Evolutionary conservation across 192 early-diverging fungal species (phyloP).

Genomic region (Obelidium mucronatum): DNA sequence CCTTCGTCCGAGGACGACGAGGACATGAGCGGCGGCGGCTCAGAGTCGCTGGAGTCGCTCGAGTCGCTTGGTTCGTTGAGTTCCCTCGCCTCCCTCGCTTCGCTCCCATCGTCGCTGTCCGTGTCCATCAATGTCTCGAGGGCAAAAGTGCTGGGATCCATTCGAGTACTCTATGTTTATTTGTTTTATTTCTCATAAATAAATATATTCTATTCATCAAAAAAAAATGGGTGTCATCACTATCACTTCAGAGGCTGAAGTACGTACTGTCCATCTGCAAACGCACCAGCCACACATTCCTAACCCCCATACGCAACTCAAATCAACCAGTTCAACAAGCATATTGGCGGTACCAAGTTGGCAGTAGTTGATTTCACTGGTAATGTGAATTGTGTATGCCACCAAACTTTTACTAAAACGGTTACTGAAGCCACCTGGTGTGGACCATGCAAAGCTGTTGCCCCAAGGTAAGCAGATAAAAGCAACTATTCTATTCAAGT

Average conservation of each 20-base stretch:
- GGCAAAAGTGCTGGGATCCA: no score
- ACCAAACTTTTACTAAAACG: not conserved
- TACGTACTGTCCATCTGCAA: not conserved
- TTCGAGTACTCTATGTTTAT: no score
- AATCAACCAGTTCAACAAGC: slow-evolving; percentile 11
- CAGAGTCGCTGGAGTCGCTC: no score
- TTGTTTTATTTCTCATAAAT: not conserved
- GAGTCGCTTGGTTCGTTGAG: no score
- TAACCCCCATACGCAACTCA: not conserved
- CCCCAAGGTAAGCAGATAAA: slow-evolving; percentile 48
- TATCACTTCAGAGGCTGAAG: slow-evolving; percentile 19
- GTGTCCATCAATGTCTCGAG: no score
- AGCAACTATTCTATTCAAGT: slow-evolving; percentile 25
- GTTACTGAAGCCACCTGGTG: slow-evolving; percentile 52
- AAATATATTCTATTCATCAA: not conserved
- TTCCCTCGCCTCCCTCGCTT: no score
- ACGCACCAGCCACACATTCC: no score
- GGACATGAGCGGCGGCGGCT: not conserved
- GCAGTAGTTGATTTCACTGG: slow-evolving; percentile 35
- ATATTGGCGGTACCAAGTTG: slow-evolving; percentile 25
- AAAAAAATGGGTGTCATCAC: slow-evolving; percentile 2
- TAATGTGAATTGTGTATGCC: not conserved
- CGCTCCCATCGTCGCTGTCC: no score
- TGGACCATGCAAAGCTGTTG: slow-evolving; percentile 63
- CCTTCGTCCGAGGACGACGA: not conserved